Conservation (phyloP, 768 basidiomycete species). For the Boletus reticulatus region DNA sequence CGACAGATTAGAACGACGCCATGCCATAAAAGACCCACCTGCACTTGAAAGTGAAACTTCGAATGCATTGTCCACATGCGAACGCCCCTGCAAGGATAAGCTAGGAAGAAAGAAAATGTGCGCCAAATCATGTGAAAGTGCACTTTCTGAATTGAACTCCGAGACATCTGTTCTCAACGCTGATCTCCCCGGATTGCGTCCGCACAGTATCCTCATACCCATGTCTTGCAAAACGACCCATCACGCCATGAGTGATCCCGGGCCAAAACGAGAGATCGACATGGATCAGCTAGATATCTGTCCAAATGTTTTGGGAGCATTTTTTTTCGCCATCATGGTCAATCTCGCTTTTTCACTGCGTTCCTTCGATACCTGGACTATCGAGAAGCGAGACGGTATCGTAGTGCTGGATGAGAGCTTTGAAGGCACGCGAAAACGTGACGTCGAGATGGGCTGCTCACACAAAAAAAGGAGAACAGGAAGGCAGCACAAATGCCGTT, state of each 20-base stretch:
- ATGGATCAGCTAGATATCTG: constrained; percentile 13
- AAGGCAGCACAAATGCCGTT: too few relatives aligned
- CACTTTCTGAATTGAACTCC: constrained; percentile 4
- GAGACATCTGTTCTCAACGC: neutral
- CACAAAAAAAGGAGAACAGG: too few relatives aligned
- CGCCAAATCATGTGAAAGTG: neutral
- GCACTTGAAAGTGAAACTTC: constrained; percentile 10
- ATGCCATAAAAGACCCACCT: constrained; percentile 2
- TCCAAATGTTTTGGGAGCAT: constrained; percentile 9
- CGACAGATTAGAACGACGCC: too few relatives aligned
- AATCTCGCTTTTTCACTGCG: constrained; percentile 7
- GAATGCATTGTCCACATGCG: constrained; percentile 22
- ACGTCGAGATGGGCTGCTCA: too few relatives aligned
- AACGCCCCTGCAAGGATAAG: neutral
- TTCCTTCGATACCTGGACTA: constrained; percentile 9
- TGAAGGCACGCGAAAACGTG: too few relatives aligned
- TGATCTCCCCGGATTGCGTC: neutral
- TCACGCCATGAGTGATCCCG: neutral
- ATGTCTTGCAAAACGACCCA: constrained; percentile 10
- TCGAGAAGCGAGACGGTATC: constrained; percentile 18
- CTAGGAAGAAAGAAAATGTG: neutral
- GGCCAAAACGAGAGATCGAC: constrained; percentile 8
- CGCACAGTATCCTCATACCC: constrained; percentile 4
- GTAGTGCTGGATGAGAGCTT: neutral
- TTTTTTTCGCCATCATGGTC: constrained; percentile 5